A percentile compares a stretch with the other conserved stretches of the same genome.
Conservation (phyloP, 2,329 filamentous ascomycete genomes). For the Venturia effusa region DNA sequence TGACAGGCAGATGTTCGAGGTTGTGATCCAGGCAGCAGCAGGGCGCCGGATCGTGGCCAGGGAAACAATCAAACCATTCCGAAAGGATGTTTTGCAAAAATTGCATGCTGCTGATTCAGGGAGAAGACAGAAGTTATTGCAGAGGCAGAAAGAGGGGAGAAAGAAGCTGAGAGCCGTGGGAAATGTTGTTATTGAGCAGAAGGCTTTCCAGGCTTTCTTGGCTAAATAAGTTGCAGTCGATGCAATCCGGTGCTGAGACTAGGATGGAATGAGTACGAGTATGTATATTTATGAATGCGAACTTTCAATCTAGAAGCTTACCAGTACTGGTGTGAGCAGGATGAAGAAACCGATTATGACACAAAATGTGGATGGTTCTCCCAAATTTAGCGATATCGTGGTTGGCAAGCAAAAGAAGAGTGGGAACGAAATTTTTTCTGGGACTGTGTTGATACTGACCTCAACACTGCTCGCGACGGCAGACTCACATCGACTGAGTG, state of each 20-base stretch:
- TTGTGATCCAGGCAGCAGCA: conserved; percentile 84
- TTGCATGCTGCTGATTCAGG: conserved; percentile 84
- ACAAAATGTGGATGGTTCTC: too few relatives aligned
- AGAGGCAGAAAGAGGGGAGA: conserved; percentile 92
- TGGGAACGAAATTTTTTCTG: too few relatives aligned
- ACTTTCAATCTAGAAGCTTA: background rate
- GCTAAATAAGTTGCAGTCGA: conserved; percentile 26
- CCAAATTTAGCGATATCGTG: too few relatives aligned
- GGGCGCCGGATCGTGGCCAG: conserved; percentile 76
- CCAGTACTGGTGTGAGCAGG: too few relatives aligned
- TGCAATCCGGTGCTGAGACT: background rate
- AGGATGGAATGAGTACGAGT: background rate
- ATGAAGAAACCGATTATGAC: too few relatives aligned
- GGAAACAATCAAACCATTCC: conserved; percentile 91
- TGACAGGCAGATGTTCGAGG: conserved; percentile 92
- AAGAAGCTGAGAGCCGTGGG: conserved; percentile 75
- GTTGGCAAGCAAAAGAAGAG: too few relatives aligned
- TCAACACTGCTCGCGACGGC: too few relatives aligned
- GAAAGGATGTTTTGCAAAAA: conserved; percentile 90
- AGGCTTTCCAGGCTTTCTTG: conserved; percentile 89
- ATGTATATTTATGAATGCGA: background rate
- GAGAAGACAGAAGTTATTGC: conserved; percentile 72
- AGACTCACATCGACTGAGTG: too few relatives aligned
- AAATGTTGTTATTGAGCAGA: conserved; percentile 92
- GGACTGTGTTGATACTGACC: too few relatives aligned